Evolutionary conservation across 225 moss, liverwort and hornwort species (phyloP).

Genomic region (Neckera pumila): DNA sequence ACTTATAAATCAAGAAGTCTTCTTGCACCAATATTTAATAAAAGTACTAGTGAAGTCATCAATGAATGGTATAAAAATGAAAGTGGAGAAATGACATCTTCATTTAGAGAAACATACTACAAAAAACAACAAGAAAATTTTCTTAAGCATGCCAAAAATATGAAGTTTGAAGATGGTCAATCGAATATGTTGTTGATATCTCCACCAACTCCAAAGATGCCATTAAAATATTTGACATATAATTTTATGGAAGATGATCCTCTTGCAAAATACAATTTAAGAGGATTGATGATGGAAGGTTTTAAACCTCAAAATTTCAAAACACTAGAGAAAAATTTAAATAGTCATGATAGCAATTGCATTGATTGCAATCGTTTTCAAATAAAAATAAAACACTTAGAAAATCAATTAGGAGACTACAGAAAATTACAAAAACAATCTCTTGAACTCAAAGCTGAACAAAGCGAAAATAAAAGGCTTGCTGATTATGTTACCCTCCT

Average conservation of each 20-base stretch:
- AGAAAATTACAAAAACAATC: constrained; percentile 8
- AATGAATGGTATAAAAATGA: constrained; percentile 11
- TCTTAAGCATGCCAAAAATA: neutral
- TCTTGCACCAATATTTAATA: constrained; percentile 1
- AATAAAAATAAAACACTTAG: neutral
- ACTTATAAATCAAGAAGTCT: neutral
- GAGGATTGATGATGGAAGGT: neutral
- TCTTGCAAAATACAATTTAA: constrained; percentile 24
- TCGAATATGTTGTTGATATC: neutral
- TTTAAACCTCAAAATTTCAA: neutral
- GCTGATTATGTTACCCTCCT: neutral
- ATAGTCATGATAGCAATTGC: neutral
- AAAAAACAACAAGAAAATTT: constrained; percentile 10
- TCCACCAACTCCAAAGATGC: neutral
- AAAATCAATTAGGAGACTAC: neutral
- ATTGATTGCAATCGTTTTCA: constrained; percentile 12
- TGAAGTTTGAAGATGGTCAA: neutral
- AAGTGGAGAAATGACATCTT: neutral
- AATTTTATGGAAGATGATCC: constrained; percentile 24
- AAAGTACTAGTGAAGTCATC: constrained; percentile 4
- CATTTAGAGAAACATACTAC: neutral
- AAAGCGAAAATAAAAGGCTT: constrained; percentile 3
- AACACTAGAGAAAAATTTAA: neutral
- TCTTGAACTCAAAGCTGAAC: neutral
- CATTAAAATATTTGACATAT: neutral